Evolutionary conservation across 768 basidiomycete species (phyloP).

Genomic region (Flagelloscypha sp.): DNA sequence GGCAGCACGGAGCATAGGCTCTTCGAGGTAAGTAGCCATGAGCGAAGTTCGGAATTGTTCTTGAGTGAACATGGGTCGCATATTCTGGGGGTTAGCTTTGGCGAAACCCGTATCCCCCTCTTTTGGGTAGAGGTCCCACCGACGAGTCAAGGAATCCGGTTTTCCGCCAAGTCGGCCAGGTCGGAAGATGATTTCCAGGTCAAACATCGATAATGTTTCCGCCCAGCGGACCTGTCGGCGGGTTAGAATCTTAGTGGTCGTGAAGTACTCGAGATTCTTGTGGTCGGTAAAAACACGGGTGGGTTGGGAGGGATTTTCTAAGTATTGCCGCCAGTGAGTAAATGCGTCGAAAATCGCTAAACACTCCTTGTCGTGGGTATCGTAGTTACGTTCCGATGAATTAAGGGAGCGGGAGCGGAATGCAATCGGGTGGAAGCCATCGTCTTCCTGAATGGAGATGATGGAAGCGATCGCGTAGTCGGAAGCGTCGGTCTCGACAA

Average conservation of each 20-base stretch:
- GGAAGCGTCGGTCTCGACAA: constrained; percentile 10
- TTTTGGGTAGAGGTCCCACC: constrained; percentile 11
- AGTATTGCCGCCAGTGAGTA: constrained; percentile 8
- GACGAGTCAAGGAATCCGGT: constrained; percentile 12
- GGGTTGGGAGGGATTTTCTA: constrained; percentile 8
- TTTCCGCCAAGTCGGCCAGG: constrained; percentile 12
- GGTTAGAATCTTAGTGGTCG: constrained; percentile 28
- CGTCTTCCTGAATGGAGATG: constrained; percentile 2
- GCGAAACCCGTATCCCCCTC: constrained; percentile 11
- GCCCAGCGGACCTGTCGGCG: constrained; percentile 40
- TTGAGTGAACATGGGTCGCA: constrained; percentile 8
- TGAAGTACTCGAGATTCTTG: constrained; percentile 29
- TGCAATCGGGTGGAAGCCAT: constrained; percentile 6
- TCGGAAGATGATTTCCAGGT: constrained; percentile 15
- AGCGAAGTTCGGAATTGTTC: constrained; percentile 11
- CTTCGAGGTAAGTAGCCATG: constrained; percentile 5
- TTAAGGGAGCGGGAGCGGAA: constrained; percentile 8
- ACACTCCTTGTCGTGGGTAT: constrained; percentile 14
- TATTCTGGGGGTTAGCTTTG: constrained; percentile 11
- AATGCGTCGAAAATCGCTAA: constrained; percentile 12
- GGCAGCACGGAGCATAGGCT: constrained; percentile 7
- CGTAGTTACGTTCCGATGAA: constrained; percentile 8
- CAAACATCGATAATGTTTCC: constrained; percentile 30
- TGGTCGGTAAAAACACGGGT: constrained; percentile 11
- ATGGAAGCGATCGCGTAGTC: constrained; percentile 3